Evolutionary conservation across 148 eudicot species (phyloP), one percentile per base, ranked within the genome.

Genomic region (Silene uniflora): DNA sequence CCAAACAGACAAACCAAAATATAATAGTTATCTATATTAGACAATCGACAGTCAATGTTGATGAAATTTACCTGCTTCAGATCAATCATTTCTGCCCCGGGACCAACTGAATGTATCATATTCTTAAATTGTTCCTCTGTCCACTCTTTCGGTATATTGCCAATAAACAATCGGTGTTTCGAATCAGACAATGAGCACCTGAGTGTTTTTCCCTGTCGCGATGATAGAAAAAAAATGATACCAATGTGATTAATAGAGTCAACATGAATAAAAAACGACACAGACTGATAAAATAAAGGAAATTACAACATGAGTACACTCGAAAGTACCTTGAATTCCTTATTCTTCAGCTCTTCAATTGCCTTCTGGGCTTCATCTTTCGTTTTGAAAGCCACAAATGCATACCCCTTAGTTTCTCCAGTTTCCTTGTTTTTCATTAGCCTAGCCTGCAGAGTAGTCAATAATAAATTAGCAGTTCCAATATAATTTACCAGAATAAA

Each of bases 401-500:
- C 97, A 84, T 88, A 95, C 7, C 98, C 98, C 81, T 89, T 90
- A 74, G 82, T 87, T 82, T 95, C 98, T 75, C 97, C 96, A 52
- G 98, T 90, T 67, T 92, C 96, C 85, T 85, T 89, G 72, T 92
- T 89, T 78, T 88, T 95, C 87, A 90, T 84, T 74, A 95, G 79
- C 86, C 89, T 90, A 70, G 88, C 76, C 98, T 95, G 88, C 75
- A 84, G 79, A 59, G 67, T 13, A 42, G 75, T 61, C 46, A 73
- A 12, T 13, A n/a, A 61, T 25, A 22, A 8, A 44, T 46, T 52
- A 35, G 24, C 76, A 64, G 29, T 14, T 52, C 3, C 5, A 62
- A 49, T 10, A 62, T 4, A 64, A 19, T 49, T 17, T 9, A 0
- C 2, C 49, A 9, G 9, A 55, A 19, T n/a, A 35, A 42, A n/a